Percentiles rank a stretch among this genome's conserved stretches.
Conservation (phyloP, 352 stramenopile species). For the Plasmopara viticola region DNA sequence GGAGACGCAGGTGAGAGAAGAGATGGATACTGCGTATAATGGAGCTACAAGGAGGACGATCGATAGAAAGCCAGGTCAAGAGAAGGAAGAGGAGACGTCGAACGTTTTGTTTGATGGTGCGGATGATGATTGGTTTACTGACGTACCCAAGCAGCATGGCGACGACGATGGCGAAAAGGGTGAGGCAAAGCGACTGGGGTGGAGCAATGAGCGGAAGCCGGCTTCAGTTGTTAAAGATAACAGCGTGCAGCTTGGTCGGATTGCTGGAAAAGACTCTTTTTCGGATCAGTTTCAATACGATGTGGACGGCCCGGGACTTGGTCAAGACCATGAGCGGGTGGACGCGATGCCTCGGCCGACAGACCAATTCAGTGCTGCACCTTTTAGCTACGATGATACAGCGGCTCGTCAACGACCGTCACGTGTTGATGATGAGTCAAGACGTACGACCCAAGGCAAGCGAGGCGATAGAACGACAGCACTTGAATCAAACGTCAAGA, state of each 20-base stretch:
- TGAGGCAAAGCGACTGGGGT: conserved; percentile 15
- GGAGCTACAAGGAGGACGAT: background rate
- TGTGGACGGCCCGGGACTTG: conserved; percentile 19
- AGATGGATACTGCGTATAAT: background rate
- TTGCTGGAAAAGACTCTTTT: conserved; percentile 19
- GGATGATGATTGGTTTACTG: conserved; percentile 61
- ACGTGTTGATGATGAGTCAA: conserved; percentile 2
- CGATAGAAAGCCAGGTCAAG: background rate
- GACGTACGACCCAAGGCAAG: conserved; percentile 28
- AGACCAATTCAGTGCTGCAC: conserved; percentile 1
- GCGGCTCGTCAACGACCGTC: conserved; percentile 5
- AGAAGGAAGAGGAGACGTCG: conserved; percentile 4
- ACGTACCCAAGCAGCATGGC: conserved; percentile 21
- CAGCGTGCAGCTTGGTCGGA: conserved; percentile 5
- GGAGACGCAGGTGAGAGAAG: conserved; percentile 11
- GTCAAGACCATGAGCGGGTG: conserved; percentile 20
- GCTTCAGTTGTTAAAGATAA: conserved; percentile 3
- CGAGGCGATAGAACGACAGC: background rate
- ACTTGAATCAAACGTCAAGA: conserved; percentile 9
- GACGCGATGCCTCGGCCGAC: conserved; percentile 26
- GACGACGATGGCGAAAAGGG: conserved; percentile 17
- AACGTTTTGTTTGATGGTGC: conserved; percentile 37
- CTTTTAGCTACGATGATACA: conserved; percentile 9
- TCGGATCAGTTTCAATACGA: conserved; percentile 32
- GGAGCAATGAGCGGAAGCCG: conserved; percentile 16